Evolutionary conservation across 1,284 basidiomycete species (phyloP), one percentile per base, ranked within the genome.

Genomic region (Austropuccinia psidii): DNA sequence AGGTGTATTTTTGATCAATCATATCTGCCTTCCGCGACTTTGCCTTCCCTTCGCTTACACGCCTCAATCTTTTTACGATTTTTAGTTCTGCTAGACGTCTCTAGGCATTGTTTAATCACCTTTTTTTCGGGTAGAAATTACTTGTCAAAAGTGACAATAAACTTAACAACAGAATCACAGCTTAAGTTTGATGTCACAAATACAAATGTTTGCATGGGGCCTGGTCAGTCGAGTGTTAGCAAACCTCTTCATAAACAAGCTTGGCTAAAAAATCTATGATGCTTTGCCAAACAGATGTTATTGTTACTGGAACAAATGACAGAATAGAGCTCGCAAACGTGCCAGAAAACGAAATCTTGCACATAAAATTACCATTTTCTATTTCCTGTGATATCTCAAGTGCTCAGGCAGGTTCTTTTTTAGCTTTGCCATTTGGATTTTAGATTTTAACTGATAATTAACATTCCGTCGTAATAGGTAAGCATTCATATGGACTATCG

Each of bases 71-170:
- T 35, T 58, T 17, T 19, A n/a, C 19, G 35, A 8, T 31, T 21
- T 37, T 37, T 29, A 62, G 70, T 73, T 54, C 27, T 9, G 49
- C 15, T 73, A 54, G 47, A 37, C 45, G 17, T 43, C 21, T 19
- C 50, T 52, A 54, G 50, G 35, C 52, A 24, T 19, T 73, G 61
- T 27, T 15, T 57, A 19, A 27, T 73, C 6, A 43, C 39, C 8
- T 66, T 73, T 24, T 66, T 55, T 45, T 57, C 37, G 24, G 62
- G 62, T 21, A 57, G 72, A 17, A 73, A 73, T 9, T 33, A 39
- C 64, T 50, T 27, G 52, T 67, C 37, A 21, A 55, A 41, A 37
- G 49, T 4, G 29, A 33, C n/a, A 8, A 29, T 39, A 35, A 3
- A 29, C 31, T 45, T 45, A 11, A 45, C n/a, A 11, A 11, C 9